Conservation (phyloP, 2,329 filamentous ascomycete species). For the Xylariaceae sp. region DNA sequence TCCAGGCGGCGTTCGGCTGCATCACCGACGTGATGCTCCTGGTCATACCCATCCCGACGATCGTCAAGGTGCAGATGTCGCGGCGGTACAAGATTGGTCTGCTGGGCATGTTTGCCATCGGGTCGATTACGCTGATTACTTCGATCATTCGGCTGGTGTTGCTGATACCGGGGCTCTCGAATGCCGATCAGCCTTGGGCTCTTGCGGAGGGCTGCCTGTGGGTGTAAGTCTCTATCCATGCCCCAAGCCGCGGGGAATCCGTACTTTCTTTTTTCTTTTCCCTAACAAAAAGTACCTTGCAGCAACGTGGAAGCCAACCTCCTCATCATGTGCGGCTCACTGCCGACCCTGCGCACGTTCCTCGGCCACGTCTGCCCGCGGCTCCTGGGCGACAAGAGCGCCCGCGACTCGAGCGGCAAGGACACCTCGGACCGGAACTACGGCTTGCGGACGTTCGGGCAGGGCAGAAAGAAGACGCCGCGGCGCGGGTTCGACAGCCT, state of each 20-base stretch:
- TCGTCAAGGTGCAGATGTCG: constrained; percentile 7
- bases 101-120: constrained; percentile 7
- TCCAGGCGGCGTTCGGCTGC: constrained; percentile 4
- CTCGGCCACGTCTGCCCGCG: background rate
- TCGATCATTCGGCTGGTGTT: constrained; percentile 5
- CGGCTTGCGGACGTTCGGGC: background rate
- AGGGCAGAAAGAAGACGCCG: background rate
- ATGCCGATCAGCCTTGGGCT: constrained; percentile 3
- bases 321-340: constrained; percentile 7
- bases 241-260: background rate
- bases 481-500: background rate
- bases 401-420: background rate
- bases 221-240: constrained; percentile 5
- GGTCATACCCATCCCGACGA: constrained; percentile 7
- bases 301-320: constrained; percentile 10
- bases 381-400: background rate
- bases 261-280: background rate
- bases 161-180: constrained; percentile 3
- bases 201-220: constrained; percentile 6
- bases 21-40: constrained; percentile 8
- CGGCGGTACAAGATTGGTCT: constrained; percentile 4
- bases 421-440: background rate
- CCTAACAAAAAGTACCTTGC: too few species aligned
- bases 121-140: constrained; percentile 4
- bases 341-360: constrained; percentile 6